phyloP scores from a whole-genome alignment of 495 filamentous ascomycete species.

The Evansstolkia leycettana region DNA sequence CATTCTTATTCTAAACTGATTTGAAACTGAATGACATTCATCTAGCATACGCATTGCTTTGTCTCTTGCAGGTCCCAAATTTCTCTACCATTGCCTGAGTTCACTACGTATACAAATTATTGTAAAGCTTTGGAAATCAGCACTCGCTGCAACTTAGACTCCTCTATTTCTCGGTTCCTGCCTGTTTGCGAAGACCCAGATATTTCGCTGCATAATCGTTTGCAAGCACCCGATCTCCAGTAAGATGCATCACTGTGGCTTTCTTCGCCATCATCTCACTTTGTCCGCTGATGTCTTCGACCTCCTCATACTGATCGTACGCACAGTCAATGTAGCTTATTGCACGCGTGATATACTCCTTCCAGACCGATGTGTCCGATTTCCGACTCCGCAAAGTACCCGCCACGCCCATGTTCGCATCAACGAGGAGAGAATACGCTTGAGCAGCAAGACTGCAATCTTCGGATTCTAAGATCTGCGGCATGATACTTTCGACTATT shows the following conservation, averaged over 20 bases:
- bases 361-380: conserved; percentile 20
- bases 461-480: conserved; percentile 70
- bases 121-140: too few species aligned
- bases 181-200: conserved; percentile 40
- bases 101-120: too few species aligned
- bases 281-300: conserved; percentile 64
- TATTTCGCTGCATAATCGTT: conserved; percentile 69
- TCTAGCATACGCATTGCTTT: too few species aligned
- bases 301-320: conserved; percentile 52
- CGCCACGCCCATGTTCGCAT: conserved; percentile 75
- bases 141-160: conserved; percentile 3
- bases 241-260: conserved; percentile 63
- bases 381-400: conserved; percentile 30
- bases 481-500: conserved; percentile 62
- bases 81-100: too few species aligned
- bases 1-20: too few species aligned
- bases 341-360: conserved; percentile 51
- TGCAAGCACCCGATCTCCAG: conserved; percentile 56
- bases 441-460: conserved; percentile 50
- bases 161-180: conserved; percentile 3
- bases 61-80: too few species aligned
- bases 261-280: conserved; percentile 83
- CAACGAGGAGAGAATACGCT: conserved; percentile 65
- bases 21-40: too few species aligned
- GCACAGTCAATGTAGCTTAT: conserved; percentile 57